phyloP scores from a whole-genome alignment of 2,329 filamentous ascomycete genomes.

The Colletotrichum phormii region DNA sequence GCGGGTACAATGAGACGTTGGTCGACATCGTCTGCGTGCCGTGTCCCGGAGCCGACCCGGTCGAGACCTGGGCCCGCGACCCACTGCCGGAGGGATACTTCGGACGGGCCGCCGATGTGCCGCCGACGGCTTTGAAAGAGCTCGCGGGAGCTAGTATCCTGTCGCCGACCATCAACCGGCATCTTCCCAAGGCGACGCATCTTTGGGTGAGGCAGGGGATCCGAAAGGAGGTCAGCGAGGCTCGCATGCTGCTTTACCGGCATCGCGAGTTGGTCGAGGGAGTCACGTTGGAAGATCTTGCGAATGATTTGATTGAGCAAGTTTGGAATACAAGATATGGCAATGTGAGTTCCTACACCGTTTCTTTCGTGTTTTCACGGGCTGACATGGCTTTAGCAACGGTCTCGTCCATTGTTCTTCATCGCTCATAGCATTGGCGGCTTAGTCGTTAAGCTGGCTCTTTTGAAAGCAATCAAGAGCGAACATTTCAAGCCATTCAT shows the following conservation, averaged over 20 bases:
- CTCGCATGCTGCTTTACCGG: conserved; percentile 63
- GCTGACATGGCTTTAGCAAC: conserved; percentile 33
- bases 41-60: conserved; percentile 63
- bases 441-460: conserved; percentile 67
- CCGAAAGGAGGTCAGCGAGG: conserved; percentile 57
- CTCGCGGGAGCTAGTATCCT: conserved; percentile 41
- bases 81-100: conserved; percentile 61
- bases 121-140: conserved; percentile 42
- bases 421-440: conserved; percentile 72
- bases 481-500: conserved; percentile 56
- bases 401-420: conserved; percentile 66
- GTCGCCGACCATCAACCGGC: conserved; percentile 20
- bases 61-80: conserved; percentile 65
- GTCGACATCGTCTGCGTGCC: conserved; percentile 67
- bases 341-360: conserved; percentile 40
- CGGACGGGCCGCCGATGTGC: conserved; percentile 44
- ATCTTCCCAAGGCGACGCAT: conserved; percentile 47
- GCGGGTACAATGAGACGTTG: conserved; percentile 62
- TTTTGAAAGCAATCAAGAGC: conserved; percentile 59
- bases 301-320: conserved; percentile 59
- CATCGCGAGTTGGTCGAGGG: conserved; percentile 57
- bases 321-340: conserved; percentile 49
- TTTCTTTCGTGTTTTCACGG: not conserved
- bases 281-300: conserved; percentile 56
- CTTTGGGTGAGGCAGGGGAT: conserved; percentile 66